Evolutionary conservation across 2,329 filamentous ascomycete species (phyloP).

Genomic region (Claviceps lovelessii): DNA sequence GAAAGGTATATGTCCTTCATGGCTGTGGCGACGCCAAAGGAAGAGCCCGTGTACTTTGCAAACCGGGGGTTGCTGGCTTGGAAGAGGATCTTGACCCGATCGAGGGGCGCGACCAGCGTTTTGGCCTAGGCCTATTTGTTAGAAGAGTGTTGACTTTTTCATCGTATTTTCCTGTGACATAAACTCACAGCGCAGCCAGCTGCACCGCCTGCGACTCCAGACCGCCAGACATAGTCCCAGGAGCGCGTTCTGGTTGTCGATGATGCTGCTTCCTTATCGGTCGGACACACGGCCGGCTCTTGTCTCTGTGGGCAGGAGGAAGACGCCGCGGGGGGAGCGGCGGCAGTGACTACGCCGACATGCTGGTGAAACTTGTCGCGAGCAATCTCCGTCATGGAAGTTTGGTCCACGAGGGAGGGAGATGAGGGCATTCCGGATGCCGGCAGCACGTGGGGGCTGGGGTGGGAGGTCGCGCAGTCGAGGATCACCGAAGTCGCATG

Average conservation of each 20-base stretch:
- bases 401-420: slow-evolving; percentile 41
- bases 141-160: neutral
- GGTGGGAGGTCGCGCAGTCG: slow-evolving; percentile 4
- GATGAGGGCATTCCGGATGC: slow-evolving; percentile 37
- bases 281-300: slow-evolving; percentile 31
- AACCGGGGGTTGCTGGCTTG: slow-evolving; percentile 91
- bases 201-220: slow-evolving; percentile 72
- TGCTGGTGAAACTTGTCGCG: slow-evolving; percentile 19
- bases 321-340: slow-evolving; percentile 7
- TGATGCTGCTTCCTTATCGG: slow-evolving; percentile 32
- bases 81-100: slow-evolving; percentile 97
- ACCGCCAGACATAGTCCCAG: slow-evolving; percentile 70
- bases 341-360: slow-evolving; percentile 8
- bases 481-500: slow-evolving; percentile 10
- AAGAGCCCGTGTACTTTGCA: slow-evolving; percentile 79
- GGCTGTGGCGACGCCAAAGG: slow-evolving; percentile 68
- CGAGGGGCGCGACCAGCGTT: slow-evolving; percentile 85
- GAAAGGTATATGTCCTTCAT: slow-evolving; percentile 68
- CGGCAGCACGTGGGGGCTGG: slow-evolving; percentile 3
- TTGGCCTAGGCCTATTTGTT: slow-evolving; percentile 51
- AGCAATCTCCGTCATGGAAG: slow-evolving; percentile 40
- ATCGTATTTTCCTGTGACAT: neutral
- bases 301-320: slow-evolving; percentile 10
- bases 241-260: slow-evolving; percentile 44
- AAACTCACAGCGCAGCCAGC: slow-evolving; percentile 76